Base-by-base conservation (phyloP, 805 yeast genomes). In the Metschnikowia gruessii region DNA sequence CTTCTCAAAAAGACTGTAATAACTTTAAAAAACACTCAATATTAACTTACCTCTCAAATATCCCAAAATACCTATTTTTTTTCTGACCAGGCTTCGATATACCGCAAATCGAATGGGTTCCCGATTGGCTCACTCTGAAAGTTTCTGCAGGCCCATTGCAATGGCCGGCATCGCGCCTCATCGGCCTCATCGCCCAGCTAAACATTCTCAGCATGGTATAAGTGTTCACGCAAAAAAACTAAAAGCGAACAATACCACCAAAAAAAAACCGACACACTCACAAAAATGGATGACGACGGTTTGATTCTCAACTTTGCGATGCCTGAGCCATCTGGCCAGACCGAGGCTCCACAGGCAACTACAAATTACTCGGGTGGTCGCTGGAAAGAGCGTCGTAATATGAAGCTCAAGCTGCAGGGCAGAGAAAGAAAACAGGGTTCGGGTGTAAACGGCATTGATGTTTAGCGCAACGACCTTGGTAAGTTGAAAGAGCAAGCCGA, bases 351-450 rank as follows among this genome's bases (percentile, higher is more conserved):
- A 22, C 48, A 60, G 2, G 53, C 69, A 6, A 51, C 53, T 47
- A 43, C 46, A 5, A 37, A 13, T 19, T 43, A 39, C 31, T 35
- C 43, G 33, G 48, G 48, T 15, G 96, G 95, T 13, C 77, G 76
- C 53, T 88, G 96, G 96, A 83, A 79, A 56, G 95, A 88, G 47
- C 76, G 95, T 52, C 71, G 94, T 56, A 80, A 79, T 60, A 68
- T 79, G 48, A 82, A 80, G 57, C 70, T 77, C 57, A 63, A 74
- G 45, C 60, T 72, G 32, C 70, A 70, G 53, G 84, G 82, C 24
- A 70, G 78, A 55, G 66, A 63, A 5, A 54, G 65, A 42, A 57
- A 46, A 37, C 56, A 59, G 3, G 57, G 60, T 9, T 53, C 68
- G 12, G 69, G 74, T 1, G 72, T 68, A 10, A 71, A 71, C 50